These are phyloP conservation scores for Dendryphion nanum DNA, from an alignment of 2,329 filamentous ascomycete species.

Conservation along the genomic window DNA sequence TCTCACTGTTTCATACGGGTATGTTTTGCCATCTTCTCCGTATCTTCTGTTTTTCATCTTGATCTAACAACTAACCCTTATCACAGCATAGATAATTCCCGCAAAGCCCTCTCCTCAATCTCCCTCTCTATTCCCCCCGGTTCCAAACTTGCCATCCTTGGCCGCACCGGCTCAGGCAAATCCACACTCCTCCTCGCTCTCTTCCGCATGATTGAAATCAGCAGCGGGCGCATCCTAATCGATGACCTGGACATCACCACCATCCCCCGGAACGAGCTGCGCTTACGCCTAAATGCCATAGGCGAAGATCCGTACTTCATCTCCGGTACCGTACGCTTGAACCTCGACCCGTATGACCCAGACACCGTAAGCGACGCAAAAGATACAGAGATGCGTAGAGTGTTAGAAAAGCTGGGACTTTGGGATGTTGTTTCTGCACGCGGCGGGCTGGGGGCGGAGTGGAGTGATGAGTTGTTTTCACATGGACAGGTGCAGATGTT, in stretches of 20 bases:
- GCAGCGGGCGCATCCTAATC: conserved; percentile 40
- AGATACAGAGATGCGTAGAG: conserved; percentile 5
- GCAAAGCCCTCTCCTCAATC: conserved; percentile 2
- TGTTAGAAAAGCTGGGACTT: conserved; percentile 26
- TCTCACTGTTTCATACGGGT: conserved; percentile 31
- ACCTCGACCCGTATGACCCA: conserved; percentile 12
- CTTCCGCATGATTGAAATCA: conserved; percentile 12
- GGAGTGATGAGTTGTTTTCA: conserved; percentile 5
- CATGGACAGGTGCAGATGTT: conserved; percentile 62
- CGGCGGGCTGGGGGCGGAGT: conserved; percentile 10
- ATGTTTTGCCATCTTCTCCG: conserved; percentile 1
- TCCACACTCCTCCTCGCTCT: conserved; percentile 15
- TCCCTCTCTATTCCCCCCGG: conserved; percentile 45
- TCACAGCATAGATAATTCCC: background rate
- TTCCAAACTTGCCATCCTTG: conserved; percentile 48
- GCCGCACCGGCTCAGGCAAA: conserved; percentile 50
- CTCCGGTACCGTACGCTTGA: conserved; percentile 6
- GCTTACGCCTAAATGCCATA: conserved; percentile 41
- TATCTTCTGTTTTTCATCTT: background rate
- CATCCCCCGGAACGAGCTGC: conserved; percentile 40
- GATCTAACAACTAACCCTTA: background rate
- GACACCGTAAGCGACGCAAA: background rate
- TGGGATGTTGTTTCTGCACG: conserved; percentile 29
- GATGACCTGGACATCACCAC: conserved; percentile 47
- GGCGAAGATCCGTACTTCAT: conserved; percentile 48